phyloP scores from a whole-genome alignment of 169 alveolate genomes.

The Eimeria tenella region DNA sequence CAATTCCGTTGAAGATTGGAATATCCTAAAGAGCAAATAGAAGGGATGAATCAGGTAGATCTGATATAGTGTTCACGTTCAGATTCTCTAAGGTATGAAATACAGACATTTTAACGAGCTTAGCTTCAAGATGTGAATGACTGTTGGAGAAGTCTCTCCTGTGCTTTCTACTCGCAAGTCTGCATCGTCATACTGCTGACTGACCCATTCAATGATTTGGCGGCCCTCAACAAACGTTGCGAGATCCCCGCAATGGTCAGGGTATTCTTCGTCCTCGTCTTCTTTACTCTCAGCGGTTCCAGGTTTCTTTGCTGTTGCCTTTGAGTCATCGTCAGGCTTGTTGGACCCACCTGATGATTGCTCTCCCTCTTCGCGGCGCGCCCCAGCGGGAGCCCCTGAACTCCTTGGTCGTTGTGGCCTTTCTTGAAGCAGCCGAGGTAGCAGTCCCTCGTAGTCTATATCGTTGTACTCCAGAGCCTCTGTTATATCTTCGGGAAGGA shows the following conservation, averaged over 20 bases:
- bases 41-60: too few relatives aligned
- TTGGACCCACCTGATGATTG: background rate
- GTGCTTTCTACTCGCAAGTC: too few relatives aligned
- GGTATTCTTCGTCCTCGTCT: conserved; percentile 11
- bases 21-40: conserved; percentile 30
- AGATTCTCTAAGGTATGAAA: too few relatives aligned
- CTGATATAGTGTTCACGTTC: too few relatives aligned
- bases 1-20: conserved; percentile 75
- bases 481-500: background rate
- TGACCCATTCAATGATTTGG: conserved; percentile 69
- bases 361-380: background rate
- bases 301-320: background rate
- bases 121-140: too few relatives aligned
- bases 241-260: conserved; percentile 63
- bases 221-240: conserved; percentile 74
- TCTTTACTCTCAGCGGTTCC: background rate
- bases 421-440: conserved; percentile 19
- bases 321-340: conserved; percentile 20
- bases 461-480: background rate
- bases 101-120: too few relatives aligned
- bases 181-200: too few relatives aligned
- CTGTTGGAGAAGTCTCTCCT: too few relatives aligned
- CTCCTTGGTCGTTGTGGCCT: background rate
- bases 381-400: background rate
- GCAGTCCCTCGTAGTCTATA: background rate